Conservation (phyloP, 139 green algal genomes). For the Zygnema cylindricum region DNA sequence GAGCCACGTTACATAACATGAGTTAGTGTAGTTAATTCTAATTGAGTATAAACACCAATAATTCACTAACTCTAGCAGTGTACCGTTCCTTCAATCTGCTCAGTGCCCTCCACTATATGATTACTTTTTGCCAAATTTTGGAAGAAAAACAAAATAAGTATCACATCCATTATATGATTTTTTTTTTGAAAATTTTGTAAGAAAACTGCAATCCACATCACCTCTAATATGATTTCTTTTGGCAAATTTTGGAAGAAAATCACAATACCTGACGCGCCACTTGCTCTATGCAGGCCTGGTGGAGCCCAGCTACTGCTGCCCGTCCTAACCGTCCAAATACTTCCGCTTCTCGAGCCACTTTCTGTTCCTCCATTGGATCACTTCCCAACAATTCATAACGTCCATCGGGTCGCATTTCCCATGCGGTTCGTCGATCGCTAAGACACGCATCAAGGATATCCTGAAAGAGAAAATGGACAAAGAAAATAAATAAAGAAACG, state of each 20-base stretch:
- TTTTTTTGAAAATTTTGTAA: neutral
- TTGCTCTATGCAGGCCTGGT: constrained; percentile 41
- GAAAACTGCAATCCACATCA: neutral
- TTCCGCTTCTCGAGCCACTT: neutral
- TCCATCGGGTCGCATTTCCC: constrained; percentile 61
- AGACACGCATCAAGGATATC: constrained; percentile 65
- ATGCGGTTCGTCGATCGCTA: constrained; percentile 44
- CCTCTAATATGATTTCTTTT: neutral
- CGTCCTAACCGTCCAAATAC: neutral
- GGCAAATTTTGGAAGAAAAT: neutral
- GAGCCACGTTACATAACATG: too few species aligned
- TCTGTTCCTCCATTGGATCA: neutral
- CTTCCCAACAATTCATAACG: constrained; percentile 44
- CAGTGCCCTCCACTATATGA: neutral
- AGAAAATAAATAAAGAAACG: too few species aligned
- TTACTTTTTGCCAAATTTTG: neutral
- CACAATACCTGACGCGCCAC: constrained; percentile 11
- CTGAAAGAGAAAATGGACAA: neutral
- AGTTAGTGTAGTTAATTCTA: too few species aligned
- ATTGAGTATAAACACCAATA: too few species aligned
- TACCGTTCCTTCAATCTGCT: neutral
- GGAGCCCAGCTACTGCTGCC: constrained; percentile 31
- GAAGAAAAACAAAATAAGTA: neutral
- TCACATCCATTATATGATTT: too few species aligned
- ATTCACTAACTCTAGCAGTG: too few species aligned